Conservation (phyloP, 2,329 filamentous ascomycete species). For the Chaetomiaceae sp. region DNA sequence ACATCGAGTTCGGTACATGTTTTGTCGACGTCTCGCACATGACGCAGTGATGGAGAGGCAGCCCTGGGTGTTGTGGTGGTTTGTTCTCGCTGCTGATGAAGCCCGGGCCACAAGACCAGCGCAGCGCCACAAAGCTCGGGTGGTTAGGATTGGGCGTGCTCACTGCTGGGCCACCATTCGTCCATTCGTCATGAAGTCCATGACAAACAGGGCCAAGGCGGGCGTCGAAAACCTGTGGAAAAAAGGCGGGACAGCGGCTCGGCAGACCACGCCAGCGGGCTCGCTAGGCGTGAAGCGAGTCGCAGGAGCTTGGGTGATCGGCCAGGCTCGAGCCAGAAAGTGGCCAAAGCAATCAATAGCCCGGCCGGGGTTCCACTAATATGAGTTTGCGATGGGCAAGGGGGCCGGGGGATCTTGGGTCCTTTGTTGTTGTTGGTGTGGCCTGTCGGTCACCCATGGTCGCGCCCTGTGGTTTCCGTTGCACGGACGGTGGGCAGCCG, state of each 20-base stretch:
- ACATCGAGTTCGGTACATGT: background rate
- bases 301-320: background rate
- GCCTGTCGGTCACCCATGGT: too few relatives aligned
- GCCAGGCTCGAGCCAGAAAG: conserved; percentile 5
- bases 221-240: background rate
- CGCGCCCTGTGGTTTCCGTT: too few relatives aligned
- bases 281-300: background rate
- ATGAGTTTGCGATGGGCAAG: background rate
- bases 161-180: too few relatives aligned
- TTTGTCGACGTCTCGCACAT: background rate
- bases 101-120: background rate
- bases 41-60: too few relatives aligned
- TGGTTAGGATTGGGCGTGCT: too few relatives aligned
- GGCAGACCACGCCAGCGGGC: conserved; percentile 3
- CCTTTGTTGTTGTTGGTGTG: too few relatives aligned
- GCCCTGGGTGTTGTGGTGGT: too few relatives aligned
- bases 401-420: too few relatives aligned
- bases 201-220: too few relatives aligned
- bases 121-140: too few relatives aligned
- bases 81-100: too few relatives aligned
- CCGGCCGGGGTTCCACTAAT: background rate
- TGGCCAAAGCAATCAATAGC: conserved; percentile 6
- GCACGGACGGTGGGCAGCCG: conserved; percentile 1
- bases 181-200: too few relatives aligned
- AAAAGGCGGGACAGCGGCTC: background rate